Conservation (phyloP, 2,329 filamentous ascomycete species). For the Colletotrichum abscissum region DNA sequence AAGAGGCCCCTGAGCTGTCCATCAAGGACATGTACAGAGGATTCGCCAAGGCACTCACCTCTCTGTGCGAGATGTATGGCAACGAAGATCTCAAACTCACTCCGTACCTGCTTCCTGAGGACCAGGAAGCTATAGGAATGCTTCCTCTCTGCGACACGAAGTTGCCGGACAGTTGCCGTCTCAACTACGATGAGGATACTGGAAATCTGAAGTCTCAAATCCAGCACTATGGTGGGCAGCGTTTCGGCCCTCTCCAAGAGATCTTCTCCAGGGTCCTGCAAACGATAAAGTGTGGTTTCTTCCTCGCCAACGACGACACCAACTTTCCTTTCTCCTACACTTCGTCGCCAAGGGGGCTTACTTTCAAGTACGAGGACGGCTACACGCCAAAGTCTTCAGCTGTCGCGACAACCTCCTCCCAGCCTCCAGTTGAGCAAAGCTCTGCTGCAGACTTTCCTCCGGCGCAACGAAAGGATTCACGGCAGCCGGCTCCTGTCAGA, state of each 20-base stretch:
- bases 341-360: conserved; percentile 24
- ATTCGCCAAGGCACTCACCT: conserved; percentile 58
- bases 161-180: conserved; percentile 53
- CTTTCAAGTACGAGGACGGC: conserved; percentile 25
- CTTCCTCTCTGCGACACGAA: conserved; percentile 52
- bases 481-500: not conserved
- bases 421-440: not conserved
- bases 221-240: conserved; percentile 43
- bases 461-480: not conserved
- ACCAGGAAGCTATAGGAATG: conserved; percentile 58
- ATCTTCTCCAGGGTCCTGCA: conserved; percentile 59
- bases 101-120: conserved; percentile 64
- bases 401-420: not conserved
- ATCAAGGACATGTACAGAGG: conserved; percentile 59
- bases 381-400: conserved; percentile 10
- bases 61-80: conserved; percentile 59
- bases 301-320: conserved; percentile 53
- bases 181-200: conserved; percentile 48
- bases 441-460: not conserved
- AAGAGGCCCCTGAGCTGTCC: conserved; percentile 56
- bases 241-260: conserved; percentile 13
- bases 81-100: conserved; percentile 51
- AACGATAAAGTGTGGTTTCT: conserved; percentile 60
- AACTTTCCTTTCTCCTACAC: conserved; percentile 28
- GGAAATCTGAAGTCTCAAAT: conserved; percentile 52